Evolutionary conservation across 306 rosid species (phyloP).

Genomic region (Pachyrhizus erosus): DNA sequence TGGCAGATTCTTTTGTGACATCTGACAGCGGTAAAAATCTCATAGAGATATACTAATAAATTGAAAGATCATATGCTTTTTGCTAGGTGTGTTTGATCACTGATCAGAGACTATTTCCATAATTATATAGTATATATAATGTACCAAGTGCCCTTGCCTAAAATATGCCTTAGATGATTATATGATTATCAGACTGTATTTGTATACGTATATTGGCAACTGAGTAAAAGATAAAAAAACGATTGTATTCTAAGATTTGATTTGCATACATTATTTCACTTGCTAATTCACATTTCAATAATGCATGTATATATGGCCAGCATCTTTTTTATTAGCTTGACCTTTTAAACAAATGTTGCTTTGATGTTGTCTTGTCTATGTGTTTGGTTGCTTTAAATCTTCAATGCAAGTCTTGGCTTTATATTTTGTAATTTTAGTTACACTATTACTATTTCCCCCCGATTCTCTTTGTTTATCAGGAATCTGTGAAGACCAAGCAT

Average conservation of each 20-base stretch:
- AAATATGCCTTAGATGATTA: background rate
- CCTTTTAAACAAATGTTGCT: slow-evolving; percentile 13
- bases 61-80: slow-evolving; percentile 12
- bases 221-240: background rate
- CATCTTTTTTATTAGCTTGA: slow-evolving; percentile 3
- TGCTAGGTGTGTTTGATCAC: background rate
- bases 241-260: background rate
- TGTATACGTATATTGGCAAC: background rate
- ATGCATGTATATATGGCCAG: slow-evolving; percentile 19
- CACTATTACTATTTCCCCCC: background rate
- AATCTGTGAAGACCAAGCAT: slow-evolving; percentile 92
- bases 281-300: slow-evolving; percentile 35
- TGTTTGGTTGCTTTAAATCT: slow-evolving; percentile 14
- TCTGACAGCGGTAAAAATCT: slow-evolving; percentile 2
- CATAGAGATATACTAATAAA: background rate
- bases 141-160: background rate
- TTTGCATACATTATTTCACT: slow-evolving; percentile 34
- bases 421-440: slow-evolving; percentile 1
- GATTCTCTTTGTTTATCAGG: slow-evolving; percentile 59
- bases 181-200: background rate
- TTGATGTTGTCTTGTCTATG: background rate
- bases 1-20: slow-evolving; percentile 28
- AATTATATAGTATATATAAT: background rate
- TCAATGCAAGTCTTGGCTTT: slow-evolving; percentile 18
- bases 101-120: background rate